Conservation (phyloP, 2,329 filamentous ascomycete genomes). For the Chalara sp. region DNA sequence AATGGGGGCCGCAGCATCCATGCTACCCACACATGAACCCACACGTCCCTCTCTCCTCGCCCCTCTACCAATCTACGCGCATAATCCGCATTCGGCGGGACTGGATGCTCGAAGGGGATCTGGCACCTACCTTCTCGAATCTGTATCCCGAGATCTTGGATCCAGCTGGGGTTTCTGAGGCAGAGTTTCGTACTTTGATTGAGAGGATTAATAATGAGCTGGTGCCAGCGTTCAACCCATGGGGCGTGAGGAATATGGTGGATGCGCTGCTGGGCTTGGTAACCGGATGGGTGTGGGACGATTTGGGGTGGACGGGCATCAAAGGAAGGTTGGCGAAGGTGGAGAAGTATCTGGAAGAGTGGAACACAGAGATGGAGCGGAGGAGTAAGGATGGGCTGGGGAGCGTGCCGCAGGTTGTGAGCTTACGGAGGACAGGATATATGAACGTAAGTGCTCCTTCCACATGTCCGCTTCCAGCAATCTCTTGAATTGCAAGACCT, state of each 20-base stretch:
- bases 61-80: slow-evolving; percentile 69
- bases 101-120: slow-evolving; percentile 83
- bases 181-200: slow-evolving; percentile 77
- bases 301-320: slow-evolving; percentile 68
- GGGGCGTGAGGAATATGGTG: slow-evolving; percentile 66
- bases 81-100: slow-evolving; percentile 89
- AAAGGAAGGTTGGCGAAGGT: slow-evolving; percentile 65
- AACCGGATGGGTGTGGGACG: slow-evolving; percentile 94
- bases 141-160: slow-evolving; percentile 95
- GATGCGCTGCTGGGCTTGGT: slow-evolving; percentile 73
- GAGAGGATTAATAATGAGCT: slow-evolving; percentile 76
- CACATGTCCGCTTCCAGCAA: too few species aligned
- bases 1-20: slow-evolving; percentile 91
- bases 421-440: slow-evolving; percentile 77
- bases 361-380: slow-evolving; percentile 70
- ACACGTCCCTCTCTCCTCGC: slow-evolving; percentile 73
- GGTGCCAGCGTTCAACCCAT: slow-evolving; percentile 73
- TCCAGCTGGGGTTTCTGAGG: slow-evolving; percentile 71
- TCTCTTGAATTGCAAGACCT: too few species aligned
- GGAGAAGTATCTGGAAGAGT: slow-evolving; percentile 77
- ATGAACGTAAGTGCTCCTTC: slow-evolving; percentile 57
- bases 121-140: slow-evolving; percentile 90
- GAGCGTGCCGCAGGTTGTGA: slow-evolving; percentile 64
- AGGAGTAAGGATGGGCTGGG: slow-evolving; percentile 46
- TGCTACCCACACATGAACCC: slow-evolving; percentile 93